phyloP scores from a whole-genome alignment of 805 yeast species.

The Yarrowia phangngaensis region DNA sequence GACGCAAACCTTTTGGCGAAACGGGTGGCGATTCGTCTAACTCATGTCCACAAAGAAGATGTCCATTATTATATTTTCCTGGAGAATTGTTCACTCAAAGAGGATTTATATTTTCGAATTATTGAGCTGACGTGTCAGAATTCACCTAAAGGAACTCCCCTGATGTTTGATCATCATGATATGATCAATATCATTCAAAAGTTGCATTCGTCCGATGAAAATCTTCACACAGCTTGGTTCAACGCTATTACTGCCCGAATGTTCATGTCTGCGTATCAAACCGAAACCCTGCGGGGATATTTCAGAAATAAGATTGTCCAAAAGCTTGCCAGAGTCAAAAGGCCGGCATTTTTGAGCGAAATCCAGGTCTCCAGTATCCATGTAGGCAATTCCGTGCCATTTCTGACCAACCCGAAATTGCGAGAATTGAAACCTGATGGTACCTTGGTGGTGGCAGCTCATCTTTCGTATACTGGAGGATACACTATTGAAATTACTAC shows the following conservation, averaged over 20 bases:
- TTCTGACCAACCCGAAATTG: slow-evolving; percentile 67
- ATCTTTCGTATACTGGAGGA: slow-evolving; percentile 70
- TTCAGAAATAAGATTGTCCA: slow-evolving; percentile 59
- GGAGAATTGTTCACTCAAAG: slow-evolving; percentile 77
- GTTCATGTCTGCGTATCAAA: slow-evolving; percentile 70
- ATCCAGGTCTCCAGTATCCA: slow-evolving; percentile 66
- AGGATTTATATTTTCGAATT: slow-evolving; percentile 87
- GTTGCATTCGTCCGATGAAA: slow-evolving; percentile 77
- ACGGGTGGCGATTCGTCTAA: slow-evolving; percentile 70
- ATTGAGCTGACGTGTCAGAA: slow-evolving; percentile 37
- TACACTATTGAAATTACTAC: slow-evolving; percentile 75
- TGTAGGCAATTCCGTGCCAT: slow-evolving; percentile 79
- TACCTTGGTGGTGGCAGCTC: slow-evolving; percentile 54
- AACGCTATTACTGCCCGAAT: slow-evolving; percentile 83
- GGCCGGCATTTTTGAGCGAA: slow-evolving; percentile 84
- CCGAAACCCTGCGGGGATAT: slow-evolving; percentile 58
- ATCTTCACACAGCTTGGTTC: slow-evolving; percentile 80
- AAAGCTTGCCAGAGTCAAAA: slow-evolving; percentile 72
- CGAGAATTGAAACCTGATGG: slow-evolving; percentile 78
- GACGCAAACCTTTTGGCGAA: slow-evolving; percentile 82
- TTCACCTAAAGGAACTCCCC: slow-evolving; percentile 46
- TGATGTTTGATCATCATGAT: slow-evolving; percentile 63
- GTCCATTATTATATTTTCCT: slow-evolving; percentile 11
- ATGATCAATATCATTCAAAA: slow-evolving; percentile 70
- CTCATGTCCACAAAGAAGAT: slow-evolving; percentile 45